Base-by-base conservation (phyloP, 345 rosid genomes). In the Brassica juncea region DNA sequence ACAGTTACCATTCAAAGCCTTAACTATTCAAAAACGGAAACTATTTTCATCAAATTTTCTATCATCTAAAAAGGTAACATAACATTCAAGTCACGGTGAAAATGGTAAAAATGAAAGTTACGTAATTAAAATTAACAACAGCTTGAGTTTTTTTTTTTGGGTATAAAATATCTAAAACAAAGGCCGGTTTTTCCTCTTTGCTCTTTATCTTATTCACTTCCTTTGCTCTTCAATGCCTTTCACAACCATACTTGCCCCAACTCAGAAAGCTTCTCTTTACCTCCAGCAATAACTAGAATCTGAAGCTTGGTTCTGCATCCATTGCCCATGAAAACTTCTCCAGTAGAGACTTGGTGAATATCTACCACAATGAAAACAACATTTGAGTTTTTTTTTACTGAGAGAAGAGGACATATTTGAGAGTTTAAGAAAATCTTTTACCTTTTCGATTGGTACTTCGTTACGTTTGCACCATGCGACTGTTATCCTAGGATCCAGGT, bases 401-500 rank as follows among this genome's bases (percentile, higher is more conserved):
- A 44, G 35, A 58, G 66, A 31, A 19, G 16, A 2, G 14, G 11
- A 11, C n/a, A 42, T 42, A 11, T 28, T 61, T 61, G 35, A 34
- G 14, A 23, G 7, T 49, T 52, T 66, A 8, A 63, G 4, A 23
- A 69, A 25, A 61, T 64, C 10, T 21, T 8, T 86, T 80, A 93
- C 99, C 99, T 93, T 95, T 79, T 95, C 99, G 12, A 95, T 95
- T 47, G 99, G 97, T 78, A 95, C 99, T 68, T 95, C 99, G 47
- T 89, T 93, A 19, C 99, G 88, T 83, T 95, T 95, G 89, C 99
- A 95, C 99, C 99, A 95, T 2, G 99, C 97, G 6, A 95, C 99
- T 0, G 97, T 93, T 66, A 95, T 95, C 86, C 99, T 87, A 59
- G 99, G 99, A 84, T 95, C 98, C 28, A 93, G 89, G 77, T 95